A percentile compares a stretch with the other conserved stretches of the same genome.
These are phyloP conservation scores for Hordeum marinum DNA, from an alignment of 176 grass and related monocot species.

Conservation along the genomic window DNA sequence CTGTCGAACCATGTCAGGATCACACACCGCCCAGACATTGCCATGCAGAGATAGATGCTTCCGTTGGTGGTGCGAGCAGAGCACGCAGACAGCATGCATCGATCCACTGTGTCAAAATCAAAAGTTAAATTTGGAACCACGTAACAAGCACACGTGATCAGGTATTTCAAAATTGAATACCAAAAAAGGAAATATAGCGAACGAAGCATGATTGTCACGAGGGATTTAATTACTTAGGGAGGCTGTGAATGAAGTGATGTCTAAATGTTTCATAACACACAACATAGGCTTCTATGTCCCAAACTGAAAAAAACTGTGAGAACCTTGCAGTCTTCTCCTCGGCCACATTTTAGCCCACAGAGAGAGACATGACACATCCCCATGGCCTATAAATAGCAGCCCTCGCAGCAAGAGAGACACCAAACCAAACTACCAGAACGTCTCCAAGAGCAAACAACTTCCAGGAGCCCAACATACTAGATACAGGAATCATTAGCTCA, in stretches of 20 bases:
- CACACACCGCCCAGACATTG: background rate
- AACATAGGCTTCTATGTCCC: constrained; percentile 1
- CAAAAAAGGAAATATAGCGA: background rate
- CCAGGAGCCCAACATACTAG: constrained; percentile 11
- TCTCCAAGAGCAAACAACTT: constrained; percentile 28
- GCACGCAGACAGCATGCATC: background rate
- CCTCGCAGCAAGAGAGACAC: constrained; percentile 8
- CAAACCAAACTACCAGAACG: constrained; percentile 19
- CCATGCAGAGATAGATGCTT: background rate
- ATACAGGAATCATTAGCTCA: background rate
- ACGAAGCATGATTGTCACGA: background rate
- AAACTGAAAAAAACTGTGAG: constrained; percentile 2
- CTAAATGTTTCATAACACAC: background rate
- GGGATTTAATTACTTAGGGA: background rate
- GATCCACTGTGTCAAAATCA: constrained; percentile 3
- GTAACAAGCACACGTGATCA: background rate
- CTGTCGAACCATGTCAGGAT: constrained; percentile 5
- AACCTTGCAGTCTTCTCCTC: constrained; percentile 25
- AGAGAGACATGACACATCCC: background rate
- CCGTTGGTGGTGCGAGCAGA: background rate
- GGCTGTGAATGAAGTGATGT: no score
- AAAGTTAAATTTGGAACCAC: background rate
- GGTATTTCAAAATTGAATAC: background rate
- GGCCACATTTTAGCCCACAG: constrained; percentile 7
- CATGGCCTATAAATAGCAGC: constrained; percentile 45